These are phyloP conservation scores for Pichia sp. DNA, from an alignment of 1,139 yeast genomes.

Conservation along the genomic window DNA sequence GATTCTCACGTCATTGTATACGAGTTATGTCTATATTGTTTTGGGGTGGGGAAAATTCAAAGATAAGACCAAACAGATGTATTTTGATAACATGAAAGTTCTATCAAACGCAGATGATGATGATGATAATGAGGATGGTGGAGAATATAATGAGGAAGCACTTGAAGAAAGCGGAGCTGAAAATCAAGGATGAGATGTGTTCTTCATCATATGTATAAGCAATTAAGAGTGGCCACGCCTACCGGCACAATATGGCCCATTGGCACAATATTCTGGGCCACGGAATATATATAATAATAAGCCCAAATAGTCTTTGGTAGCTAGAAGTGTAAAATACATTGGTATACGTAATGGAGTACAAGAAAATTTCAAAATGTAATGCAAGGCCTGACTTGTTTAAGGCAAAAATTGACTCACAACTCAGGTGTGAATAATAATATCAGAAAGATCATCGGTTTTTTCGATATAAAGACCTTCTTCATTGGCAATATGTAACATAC, in stretches of 20 bases:
- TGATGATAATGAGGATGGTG: slow-evolving; percentile 12
- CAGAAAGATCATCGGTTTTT: slow-evolving; percentile 52
- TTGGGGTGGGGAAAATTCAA: slow-evolving; percentile 23
- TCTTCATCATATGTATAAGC: too few species aligned
- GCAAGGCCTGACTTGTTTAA: too few species aligned
- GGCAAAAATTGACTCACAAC: neutral
- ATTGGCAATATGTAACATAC: slow-evolving; percentile 81
- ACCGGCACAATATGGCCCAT: too few species aligned
- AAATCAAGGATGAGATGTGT: neutral
- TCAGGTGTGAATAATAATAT: slow-evolving; percentile 42
- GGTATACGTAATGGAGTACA: neutral
- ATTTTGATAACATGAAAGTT: slow-evolving; percentile 58
- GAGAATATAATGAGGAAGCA: neutral
- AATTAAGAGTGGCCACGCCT: too few species aligned
- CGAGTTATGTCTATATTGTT: neutral
- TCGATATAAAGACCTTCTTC: slow-evolving; percentile 74
- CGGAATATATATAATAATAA: neutral
- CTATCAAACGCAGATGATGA: slow-evolving; percentile 48
- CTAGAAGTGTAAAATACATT: neutral
- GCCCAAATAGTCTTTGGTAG: neutral
- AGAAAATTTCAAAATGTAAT: neutral
- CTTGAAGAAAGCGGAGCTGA: neutral
- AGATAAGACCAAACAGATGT: slow-evolving; percentile 53
- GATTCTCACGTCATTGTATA: slow-evolving; percentile 41
- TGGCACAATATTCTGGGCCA: too few species aligned